Conservation (phyloP, 1,139 yeast genomes). For the Geotrichum candidum region DNA sequence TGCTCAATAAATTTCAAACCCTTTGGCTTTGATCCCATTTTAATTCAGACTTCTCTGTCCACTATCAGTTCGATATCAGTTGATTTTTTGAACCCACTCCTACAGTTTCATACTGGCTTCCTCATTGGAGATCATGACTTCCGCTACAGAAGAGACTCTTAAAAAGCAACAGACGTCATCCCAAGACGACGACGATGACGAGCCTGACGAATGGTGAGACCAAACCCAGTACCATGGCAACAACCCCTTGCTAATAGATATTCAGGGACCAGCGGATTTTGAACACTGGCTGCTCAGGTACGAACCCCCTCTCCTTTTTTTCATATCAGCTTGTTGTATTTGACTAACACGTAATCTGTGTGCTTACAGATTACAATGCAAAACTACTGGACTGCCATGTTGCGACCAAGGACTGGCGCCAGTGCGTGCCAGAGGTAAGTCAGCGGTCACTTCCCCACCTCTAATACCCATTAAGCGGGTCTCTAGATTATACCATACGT, state of each 20-base stretch:
- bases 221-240: neutral
- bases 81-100: neutral
- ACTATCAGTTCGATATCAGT: neutral
- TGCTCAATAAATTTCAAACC: neutral
- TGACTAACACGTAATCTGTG: neutral
- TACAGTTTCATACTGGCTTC: neutral
- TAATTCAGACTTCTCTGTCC: neutral
- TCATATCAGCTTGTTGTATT: neutral
- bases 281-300: slow-evolving; percentile 60
- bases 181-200: slow-evolving; percentile 42
- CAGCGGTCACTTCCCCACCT: neutral
- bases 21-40: neutral
- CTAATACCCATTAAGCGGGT: neutral
- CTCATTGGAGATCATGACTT: neutral
- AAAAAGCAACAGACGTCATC: neutral
- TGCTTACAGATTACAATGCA: slow-evolving; percentile 48
- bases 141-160: neutral
- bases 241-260: slow-evolving; percentile 1
- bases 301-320: slow-evolving; percentile 18
- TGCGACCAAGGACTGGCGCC: slow-evolving; percentile 69
- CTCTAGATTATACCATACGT: neutral
- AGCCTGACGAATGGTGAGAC: slow-evolving; percentile 51
- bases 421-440: slow-evolving; percentile 50
- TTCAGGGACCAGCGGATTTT: slow-evolving; percentile 58
- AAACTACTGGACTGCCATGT: slow-evolving; percentile 63